Evolutionary conservation across 768 basidiomycete genomes (phyloP).

Genomic region (Rhizopogon sp.): DNA sequence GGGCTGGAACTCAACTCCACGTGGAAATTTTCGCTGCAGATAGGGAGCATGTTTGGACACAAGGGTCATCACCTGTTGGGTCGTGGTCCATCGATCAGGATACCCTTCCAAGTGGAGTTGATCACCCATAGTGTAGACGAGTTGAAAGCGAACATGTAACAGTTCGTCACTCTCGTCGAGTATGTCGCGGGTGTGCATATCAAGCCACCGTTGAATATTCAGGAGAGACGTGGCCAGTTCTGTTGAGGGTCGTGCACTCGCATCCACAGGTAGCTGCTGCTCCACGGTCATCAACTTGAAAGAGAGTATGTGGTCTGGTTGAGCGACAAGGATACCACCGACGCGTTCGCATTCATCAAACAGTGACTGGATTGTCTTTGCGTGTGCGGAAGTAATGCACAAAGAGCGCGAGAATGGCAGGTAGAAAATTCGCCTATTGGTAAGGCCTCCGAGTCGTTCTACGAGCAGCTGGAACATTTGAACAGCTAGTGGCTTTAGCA

Average conservation of each 20-base stretch:
- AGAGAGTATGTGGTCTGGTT: constrained; percentile 50
- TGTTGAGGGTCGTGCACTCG: not conserved
- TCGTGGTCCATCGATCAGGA: constrained; percentile 37
- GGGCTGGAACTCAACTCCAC: constrained; percentile 3
- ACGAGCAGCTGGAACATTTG: constrained; percentile 30
- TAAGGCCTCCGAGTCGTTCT: constrained; percentile 25
- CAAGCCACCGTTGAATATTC: constrained; percentile 16
- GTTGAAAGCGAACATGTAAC: constrained; percentile 39
- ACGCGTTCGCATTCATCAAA: constrained; percentile 26
- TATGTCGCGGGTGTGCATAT: constrained; percentile 21
- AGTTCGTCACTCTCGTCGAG: constrained; percentile 30
- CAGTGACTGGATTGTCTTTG: constrained; percentile 1
- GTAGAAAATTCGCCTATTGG: constrained; percentile 28
- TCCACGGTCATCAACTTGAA: constrained; percentile 38
- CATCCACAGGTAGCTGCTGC: constrained; percentile 5
- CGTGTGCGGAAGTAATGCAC: constrained; percentile 16
- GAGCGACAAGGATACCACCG: constrained; percentile 38
- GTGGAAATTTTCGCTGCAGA: not conserved
- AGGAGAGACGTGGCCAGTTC: constrained; percentile 14
- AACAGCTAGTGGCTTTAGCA: constrained; percentile 24
- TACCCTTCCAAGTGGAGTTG: constrained; percentile 32
- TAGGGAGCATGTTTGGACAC: not conserved
- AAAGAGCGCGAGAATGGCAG: constrained; percentile 27
- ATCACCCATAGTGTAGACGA: constrained; percentile 39
- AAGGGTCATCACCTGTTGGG: constrained; percentile 32